phyloP scores from a whole-genome alignment of 371 early-diverging fungal genomes.

The Mortierella sp. region DNA sequence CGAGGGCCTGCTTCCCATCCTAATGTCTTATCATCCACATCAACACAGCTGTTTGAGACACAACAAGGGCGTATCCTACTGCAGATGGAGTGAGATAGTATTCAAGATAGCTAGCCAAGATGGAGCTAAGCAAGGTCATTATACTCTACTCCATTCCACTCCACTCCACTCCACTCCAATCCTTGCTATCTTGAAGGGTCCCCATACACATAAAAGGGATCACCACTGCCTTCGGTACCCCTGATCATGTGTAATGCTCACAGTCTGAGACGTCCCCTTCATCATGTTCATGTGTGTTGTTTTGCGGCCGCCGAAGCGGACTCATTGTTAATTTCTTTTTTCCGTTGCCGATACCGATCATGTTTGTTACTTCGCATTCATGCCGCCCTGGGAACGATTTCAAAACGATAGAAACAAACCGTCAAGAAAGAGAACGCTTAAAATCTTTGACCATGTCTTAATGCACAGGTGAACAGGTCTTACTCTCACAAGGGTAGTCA shows the following conservation, averaged over 20 bases:
- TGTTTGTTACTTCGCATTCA: neutral
- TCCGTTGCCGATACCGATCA: no score
- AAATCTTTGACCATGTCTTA: neutral
- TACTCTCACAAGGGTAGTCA: neutral
- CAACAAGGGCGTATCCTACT: neutral
- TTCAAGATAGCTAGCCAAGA: neutral
- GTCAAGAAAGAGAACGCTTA: no score
- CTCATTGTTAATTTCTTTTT: neutral
- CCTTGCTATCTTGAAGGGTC: neutral
- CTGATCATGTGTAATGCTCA: neutral
- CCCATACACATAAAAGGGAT: neutral
- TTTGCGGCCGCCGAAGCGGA: conserved; percentile 4
- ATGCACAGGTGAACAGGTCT: neutral
- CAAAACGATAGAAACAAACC: neutral
- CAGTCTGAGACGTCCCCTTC: neutral
- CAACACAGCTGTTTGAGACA: neutral
- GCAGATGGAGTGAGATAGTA: no score
- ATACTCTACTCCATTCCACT: neutral
- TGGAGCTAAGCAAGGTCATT: neutral
- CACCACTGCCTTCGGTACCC: neutral
- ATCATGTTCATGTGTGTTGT: neutral
- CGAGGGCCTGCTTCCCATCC: neutral
- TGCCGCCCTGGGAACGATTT: neutral
- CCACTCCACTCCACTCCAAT: neutral
- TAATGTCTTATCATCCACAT: neutral